Conservation (phyloP, 805 yeast genomes). For the Alloascoidea hylecoeti region DNA sequence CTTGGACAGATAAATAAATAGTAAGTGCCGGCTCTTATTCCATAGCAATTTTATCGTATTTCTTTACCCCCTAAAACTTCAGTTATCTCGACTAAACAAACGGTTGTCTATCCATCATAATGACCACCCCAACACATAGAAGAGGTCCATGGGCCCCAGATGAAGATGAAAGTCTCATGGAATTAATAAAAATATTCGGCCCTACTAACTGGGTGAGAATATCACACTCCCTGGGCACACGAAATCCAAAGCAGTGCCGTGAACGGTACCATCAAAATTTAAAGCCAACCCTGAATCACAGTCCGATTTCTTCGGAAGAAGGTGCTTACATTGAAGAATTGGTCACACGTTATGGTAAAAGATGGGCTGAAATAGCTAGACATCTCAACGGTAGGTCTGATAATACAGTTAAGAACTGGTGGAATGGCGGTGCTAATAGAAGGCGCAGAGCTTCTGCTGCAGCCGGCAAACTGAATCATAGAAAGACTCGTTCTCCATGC, state of each 20-base stretch:
- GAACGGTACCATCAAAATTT: conserved; percentile 67
- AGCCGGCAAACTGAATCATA: background rate
- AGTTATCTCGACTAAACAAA: too few species aligned
- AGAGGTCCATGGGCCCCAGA: conserved; percentile 70
- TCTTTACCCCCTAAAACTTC: too few species aligned
- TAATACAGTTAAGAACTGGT: conserved; percentile 68
- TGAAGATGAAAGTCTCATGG: conserved; percentile 49
- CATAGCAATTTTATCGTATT: too few species aligned
- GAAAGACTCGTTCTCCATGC: background rate
- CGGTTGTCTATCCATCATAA: too few species aligned
- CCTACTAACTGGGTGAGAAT: conserved; percentile 68
- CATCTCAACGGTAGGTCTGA: conserved; percentile 63
- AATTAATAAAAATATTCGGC: conserved; percentile 43
- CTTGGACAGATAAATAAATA: too few species aligned
- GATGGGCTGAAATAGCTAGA: conserved; percentile 72
- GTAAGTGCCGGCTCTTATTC: too few species aligned
- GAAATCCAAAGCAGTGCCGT: conserved; percentile 66
- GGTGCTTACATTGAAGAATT: conserved; percentile 53
- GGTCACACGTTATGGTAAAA: conserved; percentile 51
- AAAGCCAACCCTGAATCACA: conserved; percentile 52
- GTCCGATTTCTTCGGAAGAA: conserved; percentile 59
- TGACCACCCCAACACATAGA: conserved; percentile 13
- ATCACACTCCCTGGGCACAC: conserved; percentile 39
- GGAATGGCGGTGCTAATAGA: conserved; percentile 71
- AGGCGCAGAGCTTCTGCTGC: conserved; percentile 33